These are phyloP conservation scores for Aspergillus pseudoterreus DNA, from an alignment of 2,329 filamentous ascomycete species.

Conservation along the genomic window DNA sequence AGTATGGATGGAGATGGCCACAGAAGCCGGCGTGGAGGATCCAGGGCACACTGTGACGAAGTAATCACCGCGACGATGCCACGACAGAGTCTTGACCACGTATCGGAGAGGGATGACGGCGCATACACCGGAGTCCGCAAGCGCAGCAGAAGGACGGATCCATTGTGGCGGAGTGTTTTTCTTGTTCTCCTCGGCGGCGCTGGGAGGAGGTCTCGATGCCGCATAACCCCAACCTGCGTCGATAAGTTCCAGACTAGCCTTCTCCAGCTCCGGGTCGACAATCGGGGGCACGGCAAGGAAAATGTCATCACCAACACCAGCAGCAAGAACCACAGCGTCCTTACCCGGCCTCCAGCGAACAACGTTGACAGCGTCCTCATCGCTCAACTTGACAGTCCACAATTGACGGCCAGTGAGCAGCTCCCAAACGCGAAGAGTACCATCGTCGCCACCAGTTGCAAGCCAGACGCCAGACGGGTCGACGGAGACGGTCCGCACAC, in stretches of 20 bases:
- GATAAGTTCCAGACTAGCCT: conserved; percentile 69
- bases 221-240: conserved; percentile 93
- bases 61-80: conserved; percentile 93
- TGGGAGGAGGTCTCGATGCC: conserved; percentile 52
- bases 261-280: conserved; percentile 68
- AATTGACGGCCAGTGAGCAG: conserved; percentile 80
- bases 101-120: conserved; percentile 76
- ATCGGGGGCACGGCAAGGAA: conserved; percentile 77
- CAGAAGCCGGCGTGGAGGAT: conserved; percentile 45
- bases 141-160: conserved; percentile 69
- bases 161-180: conserved; percentile 79
- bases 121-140: conserved; percentile 72
- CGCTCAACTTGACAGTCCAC: conserved; percentile 76
- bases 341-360: conserved; percentile 86
- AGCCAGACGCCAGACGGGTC: conserved; percentile 83
- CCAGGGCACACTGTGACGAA: conserved; percentile 83
- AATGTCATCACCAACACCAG: conserved; percentile 77
- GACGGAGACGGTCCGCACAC: conserved; percentile 78
- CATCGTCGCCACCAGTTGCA: conserved; percentile 91
- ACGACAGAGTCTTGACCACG: conserved; percentile 81
- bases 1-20: conserved; percentile 87
- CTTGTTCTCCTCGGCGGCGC: conserved; percentile 51
- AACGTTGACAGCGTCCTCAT: conserved; percentile 74
- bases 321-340: conserved; percentile 76
- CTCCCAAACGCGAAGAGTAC: conserved; percentile 87